Conservation (phyloP, 2,329 filamentous ascomycete species). For the Verticillium zaregamsianum region DNA sequence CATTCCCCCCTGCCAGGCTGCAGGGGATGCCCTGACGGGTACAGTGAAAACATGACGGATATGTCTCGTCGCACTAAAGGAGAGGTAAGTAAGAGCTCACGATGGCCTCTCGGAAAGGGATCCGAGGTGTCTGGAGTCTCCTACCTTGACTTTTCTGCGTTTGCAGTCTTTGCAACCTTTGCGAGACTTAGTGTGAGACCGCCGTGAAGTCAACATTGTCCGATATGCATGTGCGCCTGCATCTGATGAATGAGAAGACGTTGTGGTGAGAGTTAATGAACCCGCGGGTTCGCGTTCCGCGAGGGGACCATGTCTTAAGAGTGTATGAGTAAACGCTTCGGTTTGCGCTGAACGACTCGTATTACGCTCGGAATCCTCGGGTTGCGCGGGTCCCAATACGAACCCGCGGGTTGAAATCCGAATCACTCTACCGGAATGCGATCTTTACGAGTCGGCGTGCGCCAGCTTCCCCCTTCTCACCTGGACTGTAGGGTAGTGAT, state of each 20-base stretch:
- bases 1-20: slow-evolving; percentile 15
- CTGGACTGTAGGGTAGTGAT: too few species aligned
- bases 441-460: background rate
- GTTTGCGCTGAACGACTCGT: background rate
- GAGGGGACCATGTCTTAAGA: background rate
- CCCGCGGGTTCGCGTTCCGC: slow-evolving; percentile 5
- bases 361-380: background rate
- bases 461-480: too few species aligned
- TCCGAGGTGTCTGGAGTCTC: background rate
- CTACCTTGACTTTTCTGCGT: slow-evolving; percentile 27
- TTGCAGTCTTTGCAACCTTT: slow-evolving; percentile 27
- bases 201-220: background rate
- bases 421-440: background rate
- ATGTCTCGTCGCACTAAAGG: slow-evolving; percentile 18
- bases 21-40: slow-evolving; percentile 21
- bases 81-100: background rate
- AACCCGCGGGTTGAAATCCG: background rate
- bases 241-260: background rate
- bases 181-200: slow-evolving; percentile 25
- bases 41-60: slow-evolving; percentile 25
- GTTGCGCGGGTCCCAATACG: background rate
- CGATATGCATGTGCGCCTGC: slow-evolving; percentile 13
- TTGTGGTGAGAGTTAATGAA: background rate
- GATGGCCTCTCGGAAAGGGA: background rate
- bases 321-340: background rate